These are phyloP conservation scores for Microcyclospora tardicrescens DNA, from an alignment of 2,329 filamentous ascomycete species.

Conservation along the genomic window DNA sequence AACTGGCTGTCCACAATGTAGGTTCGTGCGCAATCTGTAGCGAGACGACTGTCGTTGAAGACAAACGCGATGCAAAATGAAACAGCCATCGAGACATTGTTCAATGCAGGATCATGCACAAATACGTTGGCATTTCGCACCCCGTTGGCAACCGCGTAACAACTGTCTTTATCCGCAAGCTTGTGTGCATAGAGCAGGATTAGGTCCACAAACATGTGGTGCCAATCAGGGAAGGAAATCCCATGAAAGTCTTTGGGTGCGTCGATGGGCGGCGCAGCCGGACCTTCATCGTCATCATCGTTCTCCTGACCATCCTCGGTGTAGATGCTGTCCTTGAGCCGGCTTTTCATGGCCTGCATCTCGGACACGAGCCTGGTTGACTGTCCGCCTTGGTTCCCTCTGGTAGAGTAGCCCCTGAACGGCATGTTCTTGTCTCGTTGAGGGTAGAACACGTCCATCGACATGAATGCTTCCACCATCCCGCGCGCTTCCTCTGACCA, in stretches of 20 bases:
- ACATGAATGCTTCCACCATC: constrained; percentile 47
- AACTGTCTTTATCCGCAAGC: constrained; percentile 52
- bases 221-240: constrained; percentile 72
- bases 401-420: constrained; percentile 29
- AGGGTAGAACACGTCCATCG: constrained; percentile 48
- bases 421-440: constrained; percentile 33
- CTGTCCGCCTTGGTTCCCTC: constrained; percentile 1
- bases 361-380: constrained; percentile 14
- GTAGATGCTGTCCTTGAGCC: constrained; percentile 15
- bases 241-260: constrained; percentile 52
- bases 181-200: constrained; percentile 58
- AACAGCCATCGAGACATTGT: constrained; percentile 16
- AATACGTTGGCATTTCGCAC: constrained; percentile 69
- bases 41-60: constrained; percentile 63
- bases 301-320: background rate
- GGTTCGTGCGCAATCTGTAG: constrained; percentile 62
- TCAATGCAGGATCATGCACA: constrained; percentile 38
- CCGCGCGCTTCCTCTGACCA: constrained; percentile 48
- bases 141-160: constrained; percentile 70
- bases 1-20: constrained; percentile 63
- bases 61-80: constrained; percentile 59
- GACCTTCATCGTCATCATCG: constrained; percentile 1
- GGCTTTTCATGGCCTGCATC: constrained; percentile 27
- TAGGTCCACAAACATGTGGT: constrained; percentile 82
- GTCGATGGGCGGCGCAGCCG: background rate